These are phyloP conservation scores for Paxillus involutus DNA, from an alignment of 768 basidiomycete species.

Conservation along the genomic window DNA sequence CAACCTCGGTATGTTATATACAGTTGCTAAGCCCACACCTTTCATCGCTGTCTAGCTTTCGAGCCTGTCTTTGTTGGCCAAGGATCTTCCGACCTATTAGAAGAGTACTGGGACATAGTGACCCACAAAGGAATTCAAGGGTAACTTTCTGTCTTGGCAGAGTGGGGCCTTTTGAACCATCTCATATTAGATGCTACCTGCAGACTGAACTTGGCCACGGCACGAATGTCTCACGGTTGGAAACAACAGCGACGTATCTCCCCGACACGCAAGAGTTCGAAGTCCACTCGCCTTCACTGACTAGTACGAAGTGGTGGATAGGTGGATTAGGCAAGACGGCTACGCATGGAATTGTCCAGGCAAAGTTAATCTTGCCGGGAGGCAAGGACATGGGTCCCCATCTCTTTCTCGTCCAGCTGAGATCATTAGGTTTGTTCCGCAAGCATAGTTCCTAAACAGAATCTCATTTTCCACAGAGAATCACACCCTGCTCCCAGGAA, in stretches of 20 bases:
- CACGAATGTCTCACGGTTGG: conserved; percentile 63
- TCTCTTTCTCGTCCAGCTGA: conserved; percentile 70
- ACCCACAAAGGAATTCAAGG: conserved; percentile 59
- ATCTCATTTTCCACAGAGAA: conserved; percentile 41
- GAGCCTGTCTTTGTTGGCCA: conserved; percentile 67
- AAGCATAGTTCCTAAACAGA: background rate
- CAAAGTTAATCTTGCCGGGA: conserved; percentile 64
- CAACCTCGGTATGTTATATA: conserved; percentile 28
- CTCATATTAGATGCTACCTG: conserved; percentile 53
- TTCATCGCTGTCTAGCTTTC: conserved; percentile 41
- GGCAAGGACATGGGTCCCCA: conserved; percentile 69
- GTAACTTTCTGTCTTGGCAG: conserved; percentile 12
- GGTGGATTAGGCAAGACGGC: conserved; percentile 71
- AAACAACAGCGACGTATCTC: conserved; percentile 78
- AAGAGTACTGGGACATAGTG: conserved; percentile 51
- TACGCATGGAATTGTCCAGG: conserved; percentile 76
- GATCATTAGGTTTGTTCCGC: conserved; percentile 50
- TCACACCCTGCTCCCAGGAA: conserved; percentile 59
- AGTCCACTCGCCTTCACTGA: conserved; percentile 72
- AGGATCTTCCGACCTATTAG: conserved; percentile 52
- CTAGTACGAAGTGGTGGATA: conserved; percentile 84
- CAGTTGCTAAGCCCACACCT: conserved; percentile 24
- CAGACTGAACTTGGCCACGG: conserved; percentile 84
- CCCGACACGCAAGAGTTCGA: conserved; percentile 68
- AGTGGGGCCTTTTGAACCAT: background rate